Conservation (phyloP, 2,329 filamentous ascomycete species). For the Talaromyces sp. region DNA sequence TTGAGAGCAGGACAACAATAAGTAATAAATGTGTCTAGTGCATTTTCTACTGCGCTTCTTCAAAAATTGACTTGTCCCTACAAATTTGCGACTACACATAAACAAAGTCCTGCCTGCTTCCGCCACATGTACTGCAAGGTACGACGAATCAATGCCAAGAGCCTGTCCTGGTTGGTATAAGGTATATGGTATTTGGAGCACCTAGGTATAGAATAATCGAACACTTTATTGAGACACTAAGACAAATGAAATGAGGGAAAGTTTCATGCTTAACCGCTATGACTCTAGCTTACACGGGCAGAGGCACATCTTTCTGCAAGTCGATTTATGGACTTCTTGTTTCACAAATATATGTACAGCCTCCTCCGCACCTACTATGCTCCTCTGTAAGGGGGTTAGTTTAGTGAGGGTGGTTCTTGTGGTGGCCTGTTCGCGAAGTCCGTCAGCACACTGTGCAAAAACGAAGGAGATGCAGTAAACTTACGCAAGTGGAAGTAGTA, state of each 20-base stretch:
- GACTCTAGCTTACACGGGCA: conserved; percentile 12
- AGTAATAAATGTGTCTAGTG: not conserved
- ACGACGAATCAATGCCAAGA: not conserved
- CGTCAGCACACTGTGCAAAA: not conserved
- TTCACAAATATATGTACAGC: conserved; percentile 41
- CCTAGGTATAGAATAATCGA: not conserved
- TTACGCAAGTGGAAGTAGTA: conserved; percentile 99
- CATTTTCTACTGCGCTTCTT: not conserved
- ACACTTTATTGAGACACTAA: conserved; percentile 8
- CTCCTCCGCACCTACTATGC: conserved; percentile 26
- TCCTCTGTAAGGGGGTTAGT: conserved; percentile 19
- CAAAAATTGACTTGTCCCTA: not conserved
- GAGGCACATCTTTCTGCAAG: conserved; percentile 24
- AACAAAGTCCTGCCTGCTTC: not conserved
- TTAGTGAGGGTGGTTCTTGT: conserved; percentile 99
- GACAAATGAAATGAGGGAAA: conserved; percentile 17
- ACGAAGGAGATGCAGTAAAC: conserved; percentile 38
- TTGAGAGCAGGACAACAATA: not conserved
- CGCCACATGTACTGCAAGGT: not conserved
- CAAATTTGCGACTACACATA: too few relatives aligned
- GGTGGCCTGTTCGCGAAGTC: conserved; percentile 66
- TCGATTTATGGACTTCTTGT: conserved; percentile 32
- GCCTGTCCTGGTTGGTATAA: not conserved
- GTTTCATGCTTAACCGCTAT: conserved; percentile 7
- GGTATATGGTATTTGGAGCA: not conserved